Base-by-base conservation (phyloP, 2,329 filamentous ascomycete species). In the Colletotrichum sp. region DNA sequence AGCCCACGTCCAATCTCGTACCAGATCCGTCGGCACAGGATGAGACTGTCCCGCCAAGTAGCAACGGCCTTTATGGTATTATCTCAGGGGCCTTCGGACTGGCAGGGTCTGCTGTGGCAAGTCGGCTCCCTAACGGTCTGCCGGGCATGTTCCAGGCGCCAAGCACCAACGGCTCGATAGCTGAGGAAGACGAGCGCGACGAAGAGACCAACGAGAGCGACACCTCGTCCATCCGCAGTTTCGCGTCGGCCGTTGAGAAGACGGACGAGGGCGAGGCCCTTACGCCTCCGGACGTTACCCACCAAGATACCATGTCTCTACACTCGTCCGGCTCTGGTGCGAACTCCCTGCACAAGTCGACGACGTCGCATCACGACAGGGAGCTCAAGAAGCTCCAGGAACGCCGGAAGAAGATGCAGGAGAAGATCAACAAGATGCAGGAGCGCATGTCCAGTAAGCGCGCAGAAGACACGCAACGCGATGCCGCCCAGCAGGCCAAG, bases 351-450 rank as follows among this genome's bases (percentile, higher is more conserved):
- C 69, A 65, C 43, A 71, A 71, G 10, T 87, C 87, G 4, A 81
- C 75, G 3, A 74, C 78, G 2, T 78, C 85, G 13, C 84, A 86
- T 25, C 86, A 91, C 76, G 92, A 94, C 32, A 93, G 92, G 79
- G 92, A 94, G 78, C 87, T 95, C 5, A 86, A 87, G 74, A 94
- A 93, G 80, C 88, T 94, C 10, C 87, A 91, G 62, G 88, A 91
- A 18, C 90, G 90, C 72, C 90, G 90, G 10, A 87, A 85, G 64
- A 92, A 93, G 79, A 86, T 94, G 0, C 90, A 94, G 55, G 90
- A 92, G 25, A 93, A 93, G 79, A 85, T 93, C 9, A 86, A 86
- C n/a, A 89, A 89, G 78, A 87, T 89, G 67, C 87, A 88, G 25
- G 86, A 90, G 76, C 90, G 87, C 60, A 82, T 85, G 39, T 79